Conservation (phyloP, 306 rosid genomes). For the Adenanthera pavonina region DNA sequence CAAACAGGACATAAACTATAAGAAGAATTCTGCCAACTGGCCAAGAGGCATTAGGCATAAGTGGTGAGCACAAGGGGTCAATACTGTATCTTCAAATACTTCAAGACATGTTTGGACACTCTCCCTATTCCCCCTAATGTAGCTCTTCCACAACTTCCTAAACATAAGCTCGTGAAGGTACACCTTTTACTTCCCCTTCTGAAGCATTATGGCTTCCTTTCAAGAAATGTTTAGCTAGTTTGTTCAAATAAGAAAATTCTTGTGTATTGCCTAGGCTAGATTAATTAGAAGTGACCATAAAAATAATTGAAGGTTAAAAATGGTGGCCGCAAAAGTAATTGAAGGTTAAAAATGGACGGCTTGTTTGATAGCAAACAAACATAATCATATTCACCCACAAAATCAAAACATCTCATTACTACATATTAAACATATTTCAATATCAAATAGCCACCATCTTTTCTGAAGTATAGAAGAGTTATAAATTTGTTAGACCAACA, state of each 20-base stretch:
- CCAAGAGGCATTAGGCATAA: slow-evolving; percentile 92
- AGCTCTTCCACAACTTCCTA: slow-evolving; percentile 92
- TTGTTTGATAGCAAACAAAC: not conserved
- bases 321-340: too few species aligned
- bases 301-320: slow-evolving; percentile 29
- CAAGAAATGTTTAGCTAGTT: slow-evolving; percentile 81
- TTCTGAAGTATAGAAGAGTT: not conserved
- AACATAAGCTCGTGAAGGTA: slow-evolving; percentile 84
- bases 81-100: slow-evolving; percentile 94
- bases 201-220: slow-evolving; percentile 61
- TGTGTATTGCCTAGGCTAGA: slow-evolving; percentile 94
- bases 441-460: not conserved
- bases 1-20: slow-evolving; percentile 97
- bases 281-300: slow-evolving; percentile 42
- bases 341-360: too few species aligned
- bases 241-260: slow-evolving; percentile 82
- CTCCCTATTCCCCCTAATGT: slow-evolving; percentile 83
- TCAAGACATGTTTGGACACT: slow-evolving; percentile 98
- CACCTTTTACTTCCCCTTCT: slow-evolving; percentile 68
- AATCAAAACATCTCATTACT: not conserved
- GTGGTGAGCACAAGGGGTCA: slow-evolving; percentile 95
- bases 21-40: slow-evolving; percentile 78
- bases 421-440: not conserved
- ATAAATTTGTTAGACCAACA: not conserved
- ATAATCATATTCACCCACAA: not conserved